Base-by-base conservation (phyloP, 345 rosid species). In the Eutrema japonicum region DNA sequence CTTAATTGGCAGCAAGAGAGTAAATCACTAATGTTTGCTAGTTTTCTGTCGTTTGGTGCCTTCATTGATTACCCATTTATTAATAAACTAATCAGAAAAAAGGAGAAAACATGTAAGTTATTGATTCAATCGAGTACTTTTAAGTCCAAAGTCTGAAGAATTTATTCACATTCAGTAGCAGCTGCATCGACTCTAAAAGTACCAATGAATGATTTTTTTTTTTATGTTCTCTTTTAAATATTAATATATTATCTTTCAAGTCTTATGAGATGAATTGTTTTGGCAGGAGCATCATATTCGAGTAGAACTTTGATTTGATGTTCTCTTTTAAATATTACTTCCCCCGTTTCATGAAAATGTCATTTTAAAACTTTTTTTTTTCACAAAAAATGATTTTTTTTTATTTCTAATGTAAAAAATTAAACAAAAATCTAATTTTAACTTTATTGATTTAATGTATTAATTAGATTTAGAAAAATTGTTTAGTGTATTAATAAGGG, bases 71-170 rank as follows among this genome's bases (percentile, higher is more conserved):
- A 45, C 30, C 37, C 35, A 65, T 64, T 73, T 37, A 14, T 61
- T 45, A 27, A 40, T 48, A 58, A 57, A 6, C 11, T 37, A 33
- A 47, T 22, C 35, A 63, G 47, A 3, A 30, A 5, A 36, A 59
- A 40, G 5, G 8, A 16, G 37, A 37, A 66, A 65, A 73, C 12
- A 36, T 14, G 41, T 26, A 55, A 48, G 42, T 48, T 66, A 64
- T 59, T 67, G 73, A 67, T 51, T 75, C 38, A 75, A n/a, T 67
- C 71, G 78, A 74, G 38, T 49, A 58, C 73, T 74, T 22, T 64
- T 6, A 49, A 66, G 59, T 66, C 73, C 8, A 67, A 67, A 73
- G 73, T 74, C 53, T 47, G 8, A 60, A 68, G 78, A 52, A 68
- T 61, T 75, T 60, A 60, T 75, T 68, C 78, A 75, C 73, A 59